Conservation (phyloP, 75 land plant species). For the Cryptomeria japonica region DNA sequence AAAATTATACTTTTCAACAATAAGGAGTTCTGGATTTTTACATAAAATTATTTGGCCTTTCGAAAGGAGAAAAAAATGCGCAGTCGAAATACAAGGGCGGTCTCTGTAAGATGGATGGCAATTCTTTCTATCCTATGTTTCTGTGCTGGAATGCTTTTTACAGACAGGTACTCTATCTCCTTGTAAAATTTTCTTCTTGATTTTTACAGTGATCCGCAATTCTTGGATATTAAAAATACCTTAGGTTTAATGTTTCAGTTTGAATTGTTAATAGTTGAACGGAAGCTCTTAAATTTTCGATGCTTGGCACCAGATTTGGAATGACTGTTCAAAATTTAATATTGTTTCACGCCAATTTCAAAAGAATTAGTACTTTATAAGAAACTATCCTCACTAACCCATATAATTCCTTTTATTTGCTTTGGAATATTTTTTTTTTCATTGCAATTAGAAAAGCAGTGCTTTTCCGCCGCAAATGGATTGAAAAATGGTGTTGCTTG, state of each 20-base stretch:
- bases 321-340: not conserved
- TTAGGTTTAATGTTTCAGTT: not conserved
- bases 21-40: not conserved
- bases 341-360: not conserved
- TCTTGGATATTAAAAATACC: not conserved
- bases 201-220: not conserved
- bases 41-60: not conserved
- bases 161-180: not conserved
- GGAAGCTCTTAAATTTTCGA: not conserved
- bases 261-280: not conserved
- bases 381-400: not conserved
- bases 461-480: not conserved
- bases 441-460: not conserved
- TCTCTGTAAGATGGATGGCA: not conserved
- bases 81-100: not conserved
- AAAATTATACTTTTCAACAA: not conserved
- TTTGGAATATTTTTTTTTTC: not conserved
- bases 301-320: not conserved
- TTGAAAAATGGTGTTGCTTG: not conserved
- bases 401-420: not conserved
- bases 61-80: not conserved
- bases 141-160: slow-evolving; percentile 7
- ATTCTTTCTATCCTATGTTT: not conserved
- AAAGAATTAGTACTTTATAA: not conserved
- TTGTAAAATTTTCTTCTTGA: not conserved